These are phyloP conservation scores for Persicaria tinctoria DNA, from an alignment of 148 eudicot species.

Conservation along the genomic window DNA sequence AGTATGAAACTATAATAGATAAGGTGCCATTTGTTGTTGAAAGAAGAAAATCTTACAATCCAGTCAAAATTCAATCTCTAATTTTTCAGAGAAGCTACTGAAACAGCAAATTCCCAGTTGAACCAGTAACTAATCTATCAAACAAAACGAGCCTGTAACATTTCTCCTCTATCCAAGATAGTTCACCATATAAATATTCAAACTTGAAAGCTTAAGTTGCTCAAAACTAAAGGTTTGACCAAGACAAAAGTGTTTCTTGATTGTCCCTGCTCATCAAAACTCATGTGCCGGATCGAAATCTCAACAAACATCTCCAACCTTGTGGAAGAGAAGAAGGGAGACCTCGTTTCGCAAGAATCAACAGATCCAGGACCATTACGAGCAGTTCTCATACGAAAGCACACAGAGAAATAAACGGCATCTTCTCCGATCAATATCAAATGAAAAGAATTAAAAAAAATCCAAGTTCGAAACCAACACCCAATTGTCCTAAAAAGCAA, in stretches of 20 bases:
- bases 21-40: background rate
- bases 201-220: background rate
- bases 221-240: background rate
- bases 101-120: conserved; percentile 1
- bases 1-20: too few species aligned
- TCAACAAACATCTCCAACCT: background rate
- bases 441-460: background rate
- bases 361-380: conserved; percentile 1
- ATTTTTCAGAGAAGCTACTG: background rate
- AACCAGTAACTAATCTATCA: background rate
- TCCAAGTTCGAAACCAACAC: background rate
- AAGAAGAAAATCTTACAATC: background rate
- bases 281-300: background rate
- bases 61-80: background rate
- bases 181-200: background rate
- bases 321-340: background rate
- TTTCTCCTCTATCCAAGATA: background rate
- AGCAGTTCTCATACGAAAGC: background rate
- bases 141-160: background rate
- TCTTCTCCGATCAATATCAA: background rate
- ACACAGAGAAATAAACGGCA: background rate
- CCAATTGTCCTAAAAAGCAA: background rate
- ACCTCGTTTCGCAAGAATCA: background rate
- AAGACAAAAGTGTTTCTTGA: background rate
- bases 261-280: background rate